Conservation (phyloP, 2,329 filamentous ascomycete genomes). For the Huntiella abstrusa region DNA sequence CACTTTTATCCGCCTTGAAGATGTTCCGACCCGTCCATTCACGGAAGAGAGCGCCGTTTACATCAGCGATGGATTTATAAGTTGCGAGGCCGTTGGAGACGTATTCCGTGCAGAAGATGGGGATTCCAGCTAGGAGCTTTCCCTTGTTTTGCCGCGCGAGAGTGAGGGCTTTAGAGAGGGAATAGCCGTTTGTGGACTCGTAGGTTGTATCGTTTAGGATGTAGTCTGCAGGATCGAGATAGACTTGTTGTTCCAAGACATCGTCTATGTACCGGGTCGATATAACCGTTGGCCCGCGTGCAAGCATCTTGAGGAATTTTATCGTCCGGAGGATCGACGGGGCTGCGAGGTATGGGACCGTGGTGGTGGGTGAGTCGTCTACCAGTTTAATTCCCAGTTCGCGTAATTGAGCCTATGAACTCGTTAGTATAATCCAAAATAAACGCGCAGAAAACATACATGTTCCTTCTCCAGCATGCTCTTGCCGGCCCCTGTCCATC, state of each 20-base stretch:
- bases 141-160: conserved; percentile 61
- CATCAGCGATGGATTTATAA: conserved; percentile 68
- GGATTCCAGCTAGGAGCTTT: conserved; percentile 53
- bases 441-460: conserved; percentile 30
- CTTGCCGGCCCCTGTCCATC: conserved; percentile 55
- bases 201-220: conserved; percentile 50
- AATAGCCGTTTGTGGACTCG: conserved; percentile 53
- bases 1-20: conserved; percentile 41
- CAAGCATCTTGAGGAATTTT: conserved; percentile 81
- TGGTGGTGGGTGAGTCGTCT: conserved; percentile 40
- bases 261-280: conserved; percentile 61
- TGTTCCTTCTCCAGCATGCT: conserved; percentile 58
- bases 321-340: conserved; percentile 74
- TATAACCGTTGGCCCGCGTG: conserved; percentile 60
- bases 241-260: conserved; percentile 48
- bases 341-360: conserved; percentile 73
- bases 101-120: conserved; percentile 66
- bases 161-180: conserved; percentile 45
- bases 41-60: conserved; percentile 72
- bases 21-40: conserved; percentile 57
- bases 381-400: conserved; percentile 68
- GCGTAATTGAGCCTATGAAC: conserved; percentile 52
- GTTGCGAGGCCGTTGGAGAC: conserved; percentile 69
- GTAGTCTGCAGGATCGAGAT: conserved; percentile 47
- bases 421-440: conserved; percentile 12